These are phyloP conservation scores for Tolypocladium tundrense DNA, from an alignment of 2,329 filamentous ascomycete species.

Conservation along the genomic window DNA sequence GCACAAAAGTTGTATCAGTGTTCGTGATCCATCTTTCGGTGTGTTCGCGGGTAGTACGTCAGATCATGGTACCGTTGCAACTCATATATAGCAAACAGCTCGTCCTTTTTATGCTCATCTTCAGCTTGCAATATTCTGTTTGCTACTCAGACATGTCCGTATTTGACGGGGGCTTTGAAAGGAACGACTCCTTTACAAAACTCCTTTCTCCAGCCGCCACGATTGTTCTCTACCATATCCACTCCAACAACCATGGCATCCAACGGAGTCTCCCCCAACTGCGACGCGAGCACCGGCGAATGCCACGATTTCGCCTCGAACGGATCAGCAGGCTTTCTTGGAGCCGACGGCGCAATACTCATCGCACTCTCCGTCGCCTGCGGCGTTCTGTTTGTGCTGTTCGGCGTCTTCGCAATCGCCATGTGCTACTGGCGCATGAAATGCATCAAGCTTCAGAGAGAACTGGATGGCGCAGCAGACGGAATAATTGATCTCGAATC, in stretches of 20 bases:
- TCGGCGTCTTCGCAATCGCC: background rate
- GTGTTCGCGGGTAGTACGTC: background rate
- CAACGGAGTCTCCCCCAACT: background rate
- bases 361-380: slow-evolving; percentile 1
- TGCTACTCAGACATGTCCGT: background rate
- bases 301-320: no score
- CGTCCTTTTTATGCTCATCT: background rate
- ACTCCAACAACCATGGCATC: background rate
- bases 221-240: background rate
- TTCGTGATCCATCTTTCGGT: background rate
- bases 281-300: background rate
- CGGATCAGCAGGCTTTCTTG: background rate
- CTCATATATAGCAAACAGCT: background rate
- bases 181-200: background rate
- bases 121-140: background rate
- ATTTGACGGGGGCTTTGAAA: background rate
- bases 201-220: background rate
- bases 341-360: background rate
- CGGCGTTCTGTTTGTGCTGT: slow-evolving; percentile 2
- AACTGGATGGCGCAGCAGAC: background rate
- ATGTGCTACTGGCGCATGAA: slow-evolving; percentile 2
- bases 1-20: background rate
- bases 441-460: background rate
- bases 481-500: background rate
- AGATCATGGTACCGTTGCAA: background rate